phyloP scores from a whole-genome alignment of 1,284 basidiomycete genomes.

The Cerrena zonata region DNA sequence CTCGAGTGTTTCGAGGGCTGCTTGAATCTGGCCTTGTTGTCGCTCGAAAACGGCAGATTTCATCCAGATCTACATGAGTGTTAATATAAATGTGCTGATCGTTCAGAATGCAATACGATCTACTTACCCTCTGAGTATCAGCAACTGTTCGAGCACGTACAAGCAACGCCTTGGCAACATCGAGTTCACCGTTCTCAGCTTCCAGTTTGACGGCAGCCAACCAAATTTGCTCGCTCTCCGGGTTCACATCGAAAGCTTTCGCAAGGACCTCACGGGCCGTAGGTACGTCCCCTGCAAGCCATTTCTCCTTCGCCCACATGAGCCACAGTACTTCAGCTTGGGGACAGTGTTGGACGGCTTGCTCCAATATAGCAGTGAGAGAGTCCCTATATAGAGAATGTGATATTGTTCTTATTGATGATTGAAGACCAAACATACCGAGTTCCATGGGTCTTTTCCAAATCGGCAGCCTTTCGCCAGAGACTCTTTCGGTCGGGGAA shows the following conservation, averaged over 20 bases:
- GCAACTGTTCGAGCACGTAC: constrained; percentile 85
- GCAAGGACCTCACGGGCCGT: constrained; percentile 84
- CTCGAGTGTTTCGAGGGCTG: constrained; percentile 72
- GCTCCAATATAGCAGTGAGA: constrained; percentile 75
- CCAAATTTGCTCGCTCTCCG: constrained; percentile 96
- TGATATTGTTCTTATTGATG: neutral
- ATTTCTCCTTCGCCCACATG: constrained; percentile 94
- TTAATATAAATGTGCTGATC: constrained; percentile 11
- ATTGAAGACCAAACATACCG: no score
- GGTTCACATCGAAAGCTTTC: constrained; percentile 88
- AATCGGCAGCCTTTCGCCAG: constrained; percentile 86
- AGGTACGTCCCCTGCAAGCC: constrained; percentile 82
- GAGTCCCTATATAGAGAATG: constrained; percentile 54
- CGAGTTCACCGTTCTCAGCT: constrained; percentile 85
- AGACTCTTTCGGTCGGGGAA: constrained; percentile 80
- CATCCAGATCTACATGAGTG: constrained; percentile 82
- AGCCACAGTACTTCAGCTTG: constrained; percentile 95
- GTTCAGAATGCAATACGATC: neutral
- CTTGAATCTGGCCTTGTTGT: constrained; percentile 73
- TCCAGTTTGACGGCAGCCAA: constrained; percentile 94
- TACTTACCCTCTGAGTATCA: constrained; percentile 80
- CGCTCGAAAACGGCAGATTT: constrained; percentile 94
- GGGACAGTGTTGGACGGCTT: constrained; percentile 85
- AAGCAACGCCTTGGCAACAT: constrained; percentile 80
- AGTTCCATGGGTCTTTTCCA: constrained; percentile 87